Evolutionary conservation across 1,284 basidiomycete species (phyloP).

Genomic region (Cutaneotrichosporon sp.): DNA sequence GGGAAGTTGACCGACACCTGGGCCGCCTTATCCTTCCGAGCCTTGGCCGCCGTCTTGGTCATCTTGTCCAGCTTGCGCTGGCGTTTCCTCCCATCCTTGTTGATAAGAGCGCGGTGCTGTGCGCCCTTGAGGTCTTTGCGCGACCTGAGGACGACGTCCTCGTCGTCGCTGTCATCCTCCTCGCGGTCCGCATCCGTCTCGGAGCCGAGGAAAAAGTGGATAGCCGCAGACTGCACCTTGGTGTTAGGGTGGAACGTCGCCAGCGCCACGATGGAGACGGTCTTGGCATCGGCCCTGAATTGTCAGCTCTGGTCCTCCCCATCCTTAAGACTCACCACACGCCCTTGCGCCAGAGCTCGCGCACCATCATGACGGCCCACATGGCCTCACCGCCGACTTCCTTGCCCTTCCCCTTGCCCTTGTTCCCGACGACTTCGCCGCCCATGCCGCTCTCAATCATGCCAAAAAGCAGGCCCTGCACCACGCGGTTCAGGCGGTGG

Average conservation of each 20-base stretch:
- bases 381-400: slow-evolving; percentile 77
- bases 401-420: slow-evolving; percentile 53
- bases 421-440: slow-evolving; percentile 70
- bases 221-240: slow-evolving; percentile 90
- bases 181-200: slow-evolving; percentile 63
- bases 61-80: slow-evolving; percentile 55
- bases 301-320: background rate
- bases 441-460: slow-evolving; percentile 92
- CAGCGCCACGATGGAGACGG: slow-evolving; percentile 85
- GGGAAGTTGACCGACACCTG: slow-evolving; percentile 71
- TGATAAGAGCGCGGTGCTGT: slow-evolving; percentile 76
- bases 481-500: slow-evolving; percentile 91
- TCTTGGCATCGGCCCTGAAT: slow-evolving; percentile 78
- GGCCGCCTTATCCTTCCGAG: slow-evolving; percentile 52
- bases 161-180: slow-evolving; percentile 68
- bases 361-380: slow-evolving; percentile 94
- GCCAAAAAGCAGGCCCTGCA: slow-evolving; percentile 91
- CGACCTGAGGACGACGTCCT: slow-evolving; percentile 54
- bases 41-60: slow-evolving; percentile 62
- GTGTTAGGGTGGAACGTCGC: slow-evolving; percentile 90
- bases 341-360: slow-evolving; percentile 90
- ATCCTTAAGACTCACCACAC: slow-evolving; percentile 65
- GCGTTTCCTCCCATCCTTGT: slow-evolving; percentile 83
- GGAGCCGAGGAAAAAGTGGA: slow-evolving; percentile 94
- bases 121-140: slow-evolving; percentile 62